These are phyloP conservation scores for Aspergillus alliaceus DNA, from an alignment of 2,329 filamentous ascomycete genomes.

Conservation along the genomic window DNA sequence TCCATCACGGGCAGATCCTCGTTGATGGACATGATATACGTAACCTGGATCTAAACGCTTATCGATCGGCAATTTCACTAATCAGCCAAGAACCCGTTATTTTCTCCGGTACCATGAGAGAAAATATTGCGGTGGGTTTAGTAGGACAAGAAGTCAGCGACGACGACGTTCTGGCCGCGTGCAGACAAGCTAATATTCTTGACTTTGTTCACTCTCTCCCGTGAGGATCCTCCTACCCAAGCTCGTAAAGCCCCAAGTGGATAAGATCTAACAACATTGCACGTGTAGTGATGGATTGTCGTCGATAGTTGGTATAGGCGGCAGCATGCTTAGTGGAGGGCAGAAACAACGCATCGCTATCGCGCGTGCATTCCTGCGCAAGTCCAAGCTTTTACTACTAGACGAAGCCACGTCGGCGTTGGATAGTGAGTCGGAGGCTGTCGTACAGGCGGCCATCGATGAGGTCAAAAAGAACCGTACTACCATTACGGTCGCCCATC, in stretches of 20 bases:
- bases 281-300: conserved; percentile 40
- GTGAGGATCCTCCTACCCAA: background rate
- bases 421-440: conserved; percentile 46
- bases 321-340: conserved; percentile 51
- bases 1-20: background rate
- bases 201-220: conserved; percentile 52
- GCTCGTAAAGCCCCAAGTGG: background rate
- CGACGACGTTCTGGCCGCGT: background rate
- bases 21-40: background rate
- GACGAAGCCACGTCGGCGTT: conserved; percentile 57
- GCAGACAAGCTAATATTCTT: conserved; percentile 43
- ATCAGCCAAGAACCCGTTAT: background rate
- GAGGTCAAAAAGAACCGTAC: conserved; percentile 14
- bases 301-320: conserved; percentile 51
- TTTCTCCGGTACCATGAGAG: background rate
- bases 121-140: background rate
- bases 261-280: background rate
- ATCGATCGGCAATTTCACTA: background rate
- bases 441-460: conserved; percentile 32
- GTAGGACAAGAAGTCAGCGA: background rate
- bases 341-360: conserved; percentile 56
- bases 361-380: conserved; percentile 50
- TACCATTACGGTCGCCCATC: conserved; percentile 21
- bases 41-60: background rate
- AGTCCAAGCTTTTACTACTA: conserved; percentile 50